Evolutionary conservation across 2,329 filamentous ascomycete species (phyloP), one percentile per base, ranked within the genome.

Genomic region (Ophiostoma montium): DNA sequence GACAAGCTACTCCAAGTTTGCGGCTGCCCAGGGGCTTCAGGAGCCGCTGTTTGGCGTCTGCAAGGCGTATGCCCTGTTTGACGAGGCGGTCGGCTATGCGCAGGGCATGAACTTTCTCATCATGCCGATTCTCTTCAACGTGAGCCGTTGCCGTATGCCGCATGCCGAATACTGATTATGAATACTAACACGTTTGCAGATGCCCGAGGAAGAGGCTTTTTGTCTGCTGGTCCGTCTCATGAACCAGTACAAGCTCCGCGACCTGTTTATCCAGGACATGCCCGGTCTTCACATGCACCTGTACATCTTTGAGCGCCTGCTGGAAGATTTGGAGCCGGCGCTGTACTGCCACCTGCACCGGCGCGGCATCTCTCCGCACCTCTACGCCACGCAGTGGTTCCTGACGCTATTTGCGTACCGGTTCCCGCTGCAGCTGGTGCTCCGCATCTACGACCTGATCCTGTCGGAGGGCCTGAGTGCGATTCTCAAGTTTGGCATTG

Each of bases 321-420:
- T 98, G 27, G 92, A 98, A 66, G 92, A 98, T 58, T 72, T 90
- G 39, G 90, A 98, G 62, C 92, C 94, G 2, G 89, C 89, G 2
- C 70, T 98, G 7, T 95, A 94, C 66, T 95, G 90, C 62, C 92
- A 98, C 64, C 77, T 98, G 50, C 85, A 86, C 60, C 82, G 92
- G 51, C 80, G 85, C 50, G 82, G 86, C 55, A 92, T 98, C 49
- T 84, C 84, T 9, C 84, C 92, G 1, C 87, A 95, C 61, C 74
- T 98, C 9, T 98, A 98, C 62, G 92, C 92, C 41, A 98, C 92
- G 0, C 92, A 98, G 64, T 98, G 92, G 92, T 98, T 98, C 66
- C 75, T 98, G 46, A 98, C 92, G 0, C 74, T 98, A n/a, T 98
- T 98, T 61, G 88, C 90, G 31, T 98, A 98, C 64, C 85, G 94